Base-by-base conservation (phyloP, 495 filamentous ascomycete species). In the Neurospora africana region DNA sequence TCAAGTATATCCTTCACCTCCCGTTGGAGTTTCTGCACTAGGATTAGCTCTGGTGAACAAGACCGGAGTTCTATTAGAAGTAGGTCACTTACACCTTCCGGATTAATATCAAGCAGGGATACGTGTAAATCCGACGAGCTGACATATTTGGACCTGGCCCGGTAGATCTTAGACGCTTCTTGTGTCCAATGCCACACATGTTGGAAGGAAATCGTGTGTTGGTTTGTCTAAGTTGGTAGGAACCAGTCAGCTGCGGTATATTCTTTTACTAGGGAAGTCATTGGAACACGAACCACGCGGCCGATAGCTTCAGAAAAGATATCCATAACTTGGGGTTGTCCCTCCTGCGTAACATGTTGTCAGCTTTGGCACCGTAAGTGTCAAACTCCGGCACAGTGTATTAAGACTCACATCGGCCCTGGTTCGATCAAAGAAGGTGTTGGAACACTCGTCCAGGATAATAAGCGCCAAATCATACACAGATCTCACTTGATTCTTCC, bases 1-100 rank as follows among this genome's bases (percentile, higher is more conserved):
- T 92, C 91, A 15, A 89, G 83, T 72, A 93, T 90, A 75, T 93
- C 91, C 76, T 92, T 91, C 3, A 87, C 83, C 73, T 93, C 90
- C 0, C 85, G 80, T 3, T 91, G 84, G 0, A 92, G 82, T 70
- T 86, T 83, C 44, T 53, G 5, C 21, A 1, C 0, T 13, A 53
- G 2, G 6, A 10, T 53, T 13, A 53, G 21, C 5, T 6, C 21
- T 13, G 1, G n/a, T n/a, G n/a, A 2, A 11, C 6, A 23, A 4
- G 2, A n/a, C n/a, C n/a, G 2, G 21, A 53, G 21, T 53, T 5
- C 44, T 4, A 23, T 4, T 1, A 23, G 1, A 21, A 13, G 44
- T 23, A 23, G 21, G 0, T 4, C 23, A 53, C 44, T 23, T 23
- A 53, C 44, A 0, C 89, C 90, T 75, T 93, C 91, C 7, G 86